Evolutionary conservation across 805 yeast species (phyloP).

Genomic region (Ogataea neopini): DNA sequence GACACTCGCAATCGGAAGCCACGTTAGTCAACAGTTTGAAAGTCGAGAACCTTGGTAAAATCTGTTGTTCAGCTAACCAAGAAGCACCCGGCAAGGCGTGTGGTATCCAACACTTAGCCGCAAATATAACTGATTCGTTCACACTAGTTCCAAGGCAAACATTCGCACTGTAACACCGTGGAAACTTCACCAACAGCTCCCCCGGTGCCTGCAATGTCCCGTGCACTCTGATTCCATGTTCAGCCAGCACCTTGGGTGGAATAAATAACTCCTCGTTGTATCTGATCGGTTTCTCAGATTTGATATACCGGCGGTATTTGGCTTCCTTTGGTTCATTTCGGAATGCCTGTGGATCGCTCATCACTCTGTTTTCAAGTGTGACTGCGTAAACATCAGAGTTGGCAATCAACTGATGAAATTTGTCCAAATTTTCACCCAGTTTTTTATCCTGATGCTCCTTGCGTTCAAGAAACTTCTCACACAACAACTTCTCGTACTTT

Average conservation of each 20-base stretch:
- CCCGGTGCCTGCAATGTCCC: slow-evolving; percentile 61
- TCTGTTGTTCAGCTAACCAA: slow-evolving; percentile 50
- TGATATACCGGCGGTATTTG: slow-evolving; percentile 30
- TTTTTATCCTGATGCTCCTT: slow-evolving; percentile 12
- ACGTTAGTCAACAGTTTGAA: slow-evolving; percentile 50
- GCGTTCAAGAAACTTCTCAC: slow-evolving; percentile 6
- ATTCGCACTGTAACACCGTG: slow-evolving; percentile 51
- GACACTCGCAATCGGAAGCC: slow-evolving; percentile 43
- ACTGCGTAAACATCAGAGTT: slow-evolving; percentile 22
- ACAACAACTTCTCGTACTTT: slow-evolving; percentile 49
- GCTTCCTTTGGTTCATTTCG: slow-evolving; percentile 36
- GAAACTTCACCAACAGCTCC: slow-evolving; percentile 58
- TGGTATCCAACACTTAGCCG: slow-evolving; percentile 56
- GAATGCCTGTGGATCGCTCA: slow-evolving; percentile 11
- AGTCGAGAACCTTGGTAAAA: slow-evolving; percentile 54
- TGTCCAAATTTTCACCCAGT: not conserved
- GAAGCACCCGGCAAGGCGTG: slow-evolving; percentile 48
- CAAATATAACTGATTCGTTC: slow-evolving; percentile 58
- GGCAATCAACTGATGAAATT: slow-evolving; percentile 11
- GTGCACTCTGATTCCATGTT: slow-evolving; percentile 48
- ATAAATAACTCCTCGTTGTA: slow-evolving; percentile 48
- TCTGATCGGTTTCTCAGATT: slow-evolving; percentile 11
- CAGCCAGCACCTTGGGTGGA: slow-evolving; percentile 49
- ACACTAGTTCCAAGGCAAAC: slow-evolving; percentile 58
- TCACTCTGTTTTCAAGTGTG: slow-evolving; percentile 28